Evolutionary conservation across 345 rosid genomes (phyloP), one percentile per base, ranked within the genome.

Genomic region (Moringa oleifera): DNA sequence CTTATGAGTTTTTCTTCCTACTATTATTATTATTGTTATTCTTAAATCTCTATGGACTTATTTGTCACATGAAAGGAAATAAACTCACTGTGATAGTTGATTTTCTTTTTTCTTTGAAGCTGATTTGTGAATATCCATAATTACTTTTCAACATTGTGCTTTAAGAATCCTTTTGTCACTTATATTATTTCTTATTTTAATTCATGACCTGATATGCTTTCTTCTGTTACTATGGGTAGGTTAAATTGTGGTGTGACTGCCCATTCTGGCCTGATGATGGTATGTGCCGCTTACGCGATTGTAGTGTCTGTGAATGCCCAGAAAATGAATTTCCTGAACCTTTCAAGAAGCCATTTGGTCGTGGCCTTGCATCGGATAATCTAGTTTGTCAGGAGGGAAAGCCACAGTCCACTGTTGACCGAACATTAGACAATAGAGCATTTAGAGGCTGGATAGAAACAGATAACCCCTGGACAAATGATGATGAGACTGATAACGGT

Each of bases 221-320:
- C 16, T 25, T 25, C 31, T 20, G 9, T 19, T 28, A 1, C 21
- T 59, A 55, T 53, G 53, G 75, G 51, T 52, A 93, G 98, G 96
- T 85, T 71, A 93, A 88, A 68, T 70, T 93, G 23, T 88, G 92
- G 99, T 95, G 99, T 80, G 87, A 95, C 65, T 95, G 99, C 75
- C 97, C 95, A 21, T 88, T 88, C 77, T 88, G 96, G 99, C 95
- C 88, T 1, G 97, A 88, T 71, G 97, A 94, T 76, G 89, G 96
- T 55, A 91, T 95, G 99, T 95, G 97, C 68, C 90, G 73, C 56
- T 76, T 95, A 76, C 82, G 95, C 71, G 96, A 95, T 78, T 95
- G 99, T 69, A 91, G 97, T 59, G 96, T 95, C 33, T 91, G 97
- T 70, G 99, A 91, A 68, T 95, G 97, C 76, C 97, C 96, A 24